Evolutionary conservation across 2,329 filamentous ascomycete species (phyloP), one percentile per base, ranked within the genome.

Genomic region (Lasiodiplodia gonubiensis): DNA sequence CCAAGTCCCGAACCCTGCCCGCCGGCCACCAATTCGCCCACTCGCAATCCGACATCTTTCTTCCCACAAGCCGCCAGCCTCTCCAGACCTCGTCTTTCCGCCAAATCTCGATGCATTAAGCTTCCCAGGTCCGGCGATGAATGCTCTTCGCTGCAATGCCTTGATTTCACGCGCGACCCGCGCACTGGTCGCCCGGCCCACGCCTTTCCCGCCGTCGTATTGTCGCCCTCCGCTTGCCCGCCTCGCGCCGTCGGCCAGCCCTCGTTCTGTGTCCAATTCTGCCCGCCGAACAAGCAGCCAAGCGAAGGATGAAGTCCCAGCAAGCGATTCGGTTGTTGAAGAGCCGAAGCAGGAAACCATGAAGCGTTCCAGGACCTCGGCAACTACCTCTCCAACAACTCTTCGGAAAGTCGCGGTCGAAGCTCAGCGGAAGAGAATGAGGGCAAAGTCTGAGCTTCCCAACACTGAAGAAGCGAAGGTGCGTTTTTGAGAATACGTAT

Each of bases 321-420:
- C 37, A 30, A 33, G 18, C 49, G 16, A 14, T 30, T 12, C 18
- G 10, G 18, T 27, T 25, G 35, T 12, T 12, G 52, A 66, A 12
- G 64, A 66, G 27, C 8, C 25, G 16, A 66, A 48, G 37, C 37
- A 48, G 49, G 33, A 66, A 48, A 42, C 35, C 6, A 6, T 49
- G 39, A 66, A 66, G 37, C 64, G 52, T 23, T 23, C 52, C n/a
- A 35, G 51, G 23, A 21, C 52, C 14, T 73, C 73, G 23, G 70
- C 68, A 60, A 77, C 77, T 64, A 78, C 76, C 21, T 63, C 59
- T 37, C 78, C 90, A 69, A 95, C 92, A 69, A 95, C 92, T 2
- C 83, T 97, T 37, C 89, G 94, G 66, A 87, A 93, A 68, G 93
- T 97, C 14, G 93, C 94, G 37, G 91, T 93, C 21, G 93, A 95